Evolutionary conservation across 192 early-diverging fungal genomes (phyloP).

Genomic region (Gigaspora rosea): DNA sequence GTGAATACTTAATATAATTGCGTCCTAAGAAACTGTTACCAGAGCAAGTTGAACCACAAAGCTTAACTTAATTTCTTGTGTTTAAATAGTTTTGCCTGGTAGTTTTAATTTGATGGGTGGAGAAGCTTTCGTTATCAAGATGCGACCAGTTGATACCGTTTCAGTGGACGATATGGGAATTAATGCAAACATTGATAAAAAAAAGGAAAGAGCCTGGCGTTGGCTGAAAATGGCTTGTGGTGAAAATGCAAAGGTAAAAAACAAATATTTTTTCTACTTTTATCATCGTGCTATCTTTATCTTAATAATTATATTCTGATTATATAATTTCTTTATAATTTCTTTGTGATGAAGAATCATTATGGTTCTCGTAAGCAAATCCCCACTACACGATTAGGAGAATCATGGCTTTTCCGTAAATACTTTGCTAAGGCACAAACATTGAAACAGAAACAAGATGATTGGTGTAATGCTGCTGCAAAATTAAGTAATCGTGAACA

Average conservation of each 20-base stretch:
- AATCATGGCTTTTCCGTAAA: constrained; percentile 67
- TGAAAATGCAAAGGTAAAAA: constrained; percentile 69
- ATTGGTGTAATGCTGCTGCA: constrained; percentile 58
- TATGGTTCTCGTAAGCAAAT: background rate
- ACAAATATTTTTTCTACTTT: no score
- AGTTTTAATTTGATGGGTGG: constrained; percentile 77
- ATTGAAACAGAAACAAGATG: constrained; percentile 52
- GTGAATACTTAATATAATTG: no score
- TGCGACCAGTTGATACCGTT: constrained; percentile 51
- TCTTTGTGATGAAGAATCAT: no score
- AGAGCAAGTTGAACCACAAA: no score
- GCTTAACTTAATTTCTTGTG: no score
- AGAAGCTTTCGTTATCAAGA: constrained; percentile 69
- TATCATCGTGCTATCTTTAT: no score
- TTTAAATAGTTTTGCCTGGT: constrained; percentile 63
- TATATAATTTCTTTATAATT: no score
- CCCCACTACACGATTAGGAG: constrained; percentile 61
- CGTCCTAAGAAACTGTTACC: no score
- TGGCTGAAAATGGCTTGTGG: constrained; percentile 87
- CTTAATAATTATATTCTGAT: no score
- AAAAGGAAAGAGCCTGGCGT: constrained; percentile 51
- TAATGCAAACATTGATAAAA: constrained; percentile 49
- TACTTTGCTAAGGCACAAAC: constrained; percentile 53
- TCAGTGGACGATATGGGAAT: constrained; percentile 70
- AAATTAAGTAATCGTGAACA: constrained; percentile 40